Base-by-base conservation (phyloP, 1,284 basidiomycete genomes). In the Cryptococcus hybrid region DNA sequence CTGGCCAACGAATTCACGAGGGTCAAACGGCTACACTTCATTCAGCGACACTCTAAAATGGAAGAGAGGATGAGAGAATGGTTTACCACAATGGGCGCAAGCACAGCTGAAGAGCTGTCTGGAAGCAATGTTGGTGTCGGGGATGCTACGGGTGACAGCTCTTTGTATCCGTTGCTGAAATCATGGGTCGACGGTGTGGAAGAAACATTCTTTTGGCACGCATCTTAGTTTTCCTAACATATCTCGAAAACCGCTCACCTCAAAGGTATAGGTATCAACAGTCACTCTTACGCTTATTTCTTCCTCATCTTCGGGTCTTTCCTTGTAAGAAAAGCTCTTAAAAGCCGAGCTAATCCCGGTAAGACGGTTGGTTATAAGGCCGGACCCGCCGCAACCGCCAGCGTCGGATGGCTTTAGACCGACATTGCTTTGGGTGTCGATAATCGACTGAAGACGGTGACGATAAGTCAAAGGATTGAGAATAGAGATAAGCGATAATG, bases 111-210 rank as follows among this genome's bases (percentile, higher is more conserved):
- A 47, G 13, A 30, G 18, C 46, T 35, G 37, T 57, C 30, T 9
- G 42, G 36, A 8, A 24, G n/a, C n/a, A 52, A 51, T 6, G 56
- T 57, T 24, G 49, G 55, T 47, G 51, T 51, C 12, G 55, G 55
- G 11, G 55, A 52, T 15, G 51, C 8, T 13, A 52, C n/a, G 7
- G 45, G 47, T 6, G 55, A 56, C 38, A 47, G 36, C 4, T 30
- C 47, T 8, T 34, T 36, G 43, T 53, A 47, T 38, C 51, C 18
- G 37, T 35, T 52, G n/a, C 42, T 47, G 18, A 15, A 48, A 15
- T 18, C 52, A 30, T 42, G 52, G n/a, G 51, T 51, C 15, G 51
- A 48, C 8, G 46, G 44, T 1, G 51, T 50, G 7, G 51, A 13
- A 12, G 50, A 13, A 11, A 52, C 48, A 8, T 15, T 12, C 12